Percentiles rank a stretch among this genome's conserved stretches.
Conservation (phyloP, 805 yeast genomes). For the Wickerhamomyces bovis region DNA sequence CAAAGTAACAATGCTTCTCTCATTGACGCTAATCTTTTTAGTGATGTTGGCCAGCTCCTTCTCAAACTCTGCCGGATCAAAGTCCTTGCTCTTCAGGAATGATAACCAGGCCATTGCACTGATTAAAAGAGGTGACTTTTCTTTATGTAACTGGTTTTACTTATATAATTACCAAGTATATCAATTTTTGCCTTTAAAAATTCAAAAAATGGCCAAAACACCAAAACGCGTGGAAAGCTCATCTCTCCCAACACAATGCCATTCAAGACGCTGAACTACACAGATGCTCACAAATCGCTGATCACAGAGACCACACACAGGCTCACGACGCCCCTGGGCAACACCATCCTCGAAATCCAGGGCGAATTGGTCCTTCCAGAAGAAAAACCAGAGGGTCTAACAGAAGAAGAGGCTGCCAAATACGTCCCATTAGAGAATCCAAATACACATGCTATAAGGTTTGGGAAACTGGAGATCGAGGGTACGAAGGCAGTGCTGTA, state of each 20-base stretch:
- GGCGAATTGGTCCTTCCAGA: constrained; percentile 58
- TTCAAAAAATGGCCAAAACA: no score
- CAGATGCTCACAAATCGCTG: not conserved
- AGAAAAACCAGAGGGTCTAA: constrained; percentile 25
- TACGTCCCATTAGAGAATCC: constrained; percentile 28
- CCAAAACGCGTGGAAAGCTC: not conserved
- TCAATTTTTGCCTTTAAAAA: not conserved
- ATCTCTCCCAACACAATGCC: not conserved
- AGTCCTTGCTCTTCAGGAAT: constrained; percentile 24
- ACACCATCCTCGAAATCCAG: constrained; percentile 61
- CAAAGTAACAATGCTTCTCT: constrained; percentile 21
- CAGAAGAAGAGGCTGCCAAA: constrained; percentile 29
- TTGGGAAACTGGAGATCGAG: constrained; percentile 45
- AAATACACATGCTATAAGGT: constrained; percentile 40
- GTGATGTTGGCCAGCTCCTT: constrained; percentile 35
- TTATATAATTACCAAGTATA: no score
- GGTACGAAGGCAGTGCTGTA: constrained; percentile 47
- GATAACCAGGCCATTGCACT: constrained; percentile 20
- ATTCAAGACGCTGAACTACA: not conserved
- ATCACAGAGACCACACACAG: not conserved
- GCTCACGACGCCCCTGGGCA: constrained; percentile 50
- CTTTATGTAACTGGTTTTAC: no score
- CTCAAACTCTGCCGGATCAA: constrained; percentile 40
- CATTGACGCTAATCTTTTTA: constrained; percentile 26
- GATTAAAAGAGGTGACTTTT: not conserved